These are phyloP conservation scores for Grigorovia transvaalensis DNA, from an alignment of 805 yeast species.

Conservation along the genomic window DNA sequence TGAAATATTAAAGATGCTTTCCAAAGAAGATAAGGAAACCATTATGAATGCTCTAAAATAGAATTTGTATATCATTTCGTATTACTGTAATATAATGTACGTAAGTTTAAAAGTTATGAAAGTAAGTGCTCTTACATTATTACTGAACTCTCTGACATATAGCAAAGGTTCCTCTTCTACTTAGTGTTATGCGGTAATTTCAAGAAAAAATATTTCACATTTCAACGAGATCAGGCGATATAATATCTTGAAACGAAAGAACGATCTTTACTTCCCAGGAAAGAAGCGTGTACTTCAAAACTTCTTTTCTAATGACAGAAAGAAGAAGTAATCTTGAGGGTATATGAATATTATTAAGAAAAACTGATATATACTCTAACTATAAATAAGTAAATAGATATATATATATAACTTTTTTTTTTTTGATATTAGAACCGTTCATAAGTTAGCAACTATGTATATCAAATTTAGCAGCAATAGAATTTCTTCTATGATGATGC, in stretches of 20 bases:
- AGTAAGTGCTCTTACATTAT: not conserved
- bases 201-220: too few species aligned
- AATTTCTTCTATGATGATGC: slow-evolving; percentile 28
- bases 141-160: too few species aligned
- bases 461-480: slow-evolving; percentile 20
- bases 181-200: too few species aligned
- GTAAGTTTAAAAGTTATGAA: not conserved
- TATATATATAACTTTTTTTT: not conserved
- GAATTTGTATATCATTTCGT: not conserved
- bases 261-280: too few species aligned
- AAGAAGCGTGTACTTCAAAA: too few species aligned
- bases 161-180: too few species aligned
- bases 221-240: too few species aligned
- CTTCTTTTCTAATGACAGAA: too few species aligned
- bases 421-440: not conserved
- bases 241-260: too few species aligned
- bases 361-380: not conserved
- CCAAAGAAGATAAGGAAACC: slow-evolving; percentile 45
- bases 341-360: too few species aligned
- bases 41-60: slow-evolving; percentile 29
- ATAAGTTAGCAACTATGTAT: not conserved
- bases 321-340: too few species aligned
- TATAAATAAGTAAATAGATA: not conserved
- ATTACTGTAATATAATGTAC: not conserved
- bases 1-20: slow-evolving; percentile 42